phyloP scores from a whole-genome alignment of 805 yeast genomes.

The Pichia cabralensis region DNA sequence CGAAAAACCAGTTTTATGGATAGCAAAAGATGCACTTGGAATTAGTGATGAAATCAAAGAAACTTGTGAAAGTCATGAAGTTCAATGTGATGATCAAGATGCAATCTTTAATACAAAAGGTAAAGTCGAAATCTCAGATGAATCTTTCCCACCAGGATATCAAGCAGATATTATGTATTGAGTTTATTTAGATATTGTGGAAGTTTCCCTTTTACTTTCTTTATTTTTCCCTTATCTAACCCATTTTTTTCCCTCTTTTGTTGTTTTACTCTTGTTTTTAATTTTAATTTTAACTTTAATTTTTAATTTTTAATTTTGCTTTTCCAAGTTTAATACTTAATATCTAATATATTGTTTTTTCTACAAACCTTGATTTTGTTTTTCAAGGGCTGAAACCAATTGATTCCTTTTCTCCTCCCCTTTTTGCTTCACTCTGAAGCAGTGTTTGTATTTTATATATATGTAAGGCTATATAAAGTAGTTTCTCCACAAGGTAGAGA shows the following conservation, averaged over 20 bases:
- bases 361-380: background rate
- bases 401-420: background rate
- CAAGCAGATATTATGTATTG: constrained; percentile 30
- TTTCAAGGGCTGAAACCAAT: no score
- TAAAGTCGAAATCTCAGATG: constrained; percentile 40
- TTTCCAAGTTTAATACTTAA: background rate
- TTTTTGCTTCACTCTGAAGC: no score
- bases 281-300: no score
- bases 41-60: constrained; percentile 49
- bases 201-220: background rate
- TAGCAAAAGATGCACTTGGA: constrained; percentile 60
- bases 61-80: constrained; percentile 39
- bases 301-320: background rate
- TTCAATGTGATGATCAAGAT: constrained; percentile 46
- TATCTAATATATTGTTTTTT: background rate
- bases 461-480: no score
- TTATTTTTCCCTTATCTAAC: background rate
- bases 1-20: constrained; percentile 58
- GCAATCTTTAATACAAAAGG: constrained; percentile 54
- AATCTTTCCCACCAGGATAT: constrained; percentile 53
- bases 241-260: background rate
- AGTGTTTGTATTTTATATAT: no score
- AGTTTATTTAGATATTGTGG: no score
- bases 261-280: background rate
- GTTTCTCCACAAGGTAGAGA: no score